phyloP scores from a whole-genome alignment of 768 basidiomycete species.

The Botryobasidium botryosum region DNA sequence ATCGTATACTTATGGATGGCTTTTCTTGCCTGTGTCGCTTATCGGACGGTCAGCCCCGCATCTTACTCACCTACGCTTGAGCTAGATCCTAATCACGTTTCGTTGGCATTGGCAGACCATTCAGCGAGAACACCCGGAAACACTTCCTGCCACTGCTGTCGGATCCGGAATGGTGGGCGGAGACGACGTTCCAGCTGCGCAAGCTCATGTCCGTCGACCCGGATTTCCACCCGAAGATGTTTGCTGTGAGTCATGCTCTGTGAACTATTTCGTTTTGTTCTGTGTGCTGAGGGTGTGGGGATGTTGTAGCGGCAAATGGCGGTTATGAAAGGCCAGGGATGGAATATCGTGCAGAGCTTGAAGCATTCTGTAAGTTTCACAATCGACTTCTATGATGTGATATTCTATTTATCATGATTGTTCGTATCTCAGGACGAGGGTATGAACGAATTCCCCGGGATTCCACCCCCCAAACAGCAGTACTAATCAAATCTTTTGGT shows the following conservation, averaged over 20 bases:
- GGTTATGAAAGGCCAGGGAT: constrained; percentile 88
- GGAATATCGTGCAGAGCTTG: constrained; percentile 75
- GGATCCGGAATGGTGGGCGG: constrained; percentile 80
- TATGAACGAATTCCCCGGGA: constrained; percentile 22
- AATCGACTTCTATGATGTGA: neutral
- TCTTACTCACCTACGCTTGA: constrained; percentile 8
- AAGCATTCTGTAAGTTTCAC: constrained; percentile 43
- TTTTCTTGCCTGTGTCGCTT: constrained; percentile 69
- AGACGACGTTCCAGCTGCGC: constrained; percentile 61
- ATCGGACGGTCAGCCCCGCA: constrained; percentile 36
- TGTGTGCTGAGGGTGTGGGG: constrained; percentile 2
- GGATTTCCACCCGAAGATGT: constrained; percentile 83
- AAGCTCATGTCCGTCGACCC: constrained; percentile 66
- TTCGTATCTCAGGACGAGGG: constrained; percentile 46
- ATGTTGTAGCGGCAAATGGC: constrained; percentile 63
- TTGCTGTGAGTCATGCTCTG: too few relatives aligned
- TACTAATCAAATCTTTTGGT: constrained; percentile 4
- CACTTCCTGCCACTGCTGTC: constrained; percentile 72
- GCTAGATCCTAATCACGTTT: constrained; percentile 3
- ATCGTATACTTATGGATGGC: constrained; percentile 76
- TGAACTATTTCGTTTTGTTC: constrained; percentile 12
- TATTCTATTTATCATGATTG: constrained; percentile 1
- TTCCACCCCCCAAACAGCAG: neutral
- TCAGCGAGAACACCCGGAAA: constrained; percentile 62
- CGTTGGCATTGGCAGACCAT: constrained; percentile 34